Conservation (phyloP, 2,329 filamentous ascomycete genomes). For the Colletotrichum limetticola region DNA sequence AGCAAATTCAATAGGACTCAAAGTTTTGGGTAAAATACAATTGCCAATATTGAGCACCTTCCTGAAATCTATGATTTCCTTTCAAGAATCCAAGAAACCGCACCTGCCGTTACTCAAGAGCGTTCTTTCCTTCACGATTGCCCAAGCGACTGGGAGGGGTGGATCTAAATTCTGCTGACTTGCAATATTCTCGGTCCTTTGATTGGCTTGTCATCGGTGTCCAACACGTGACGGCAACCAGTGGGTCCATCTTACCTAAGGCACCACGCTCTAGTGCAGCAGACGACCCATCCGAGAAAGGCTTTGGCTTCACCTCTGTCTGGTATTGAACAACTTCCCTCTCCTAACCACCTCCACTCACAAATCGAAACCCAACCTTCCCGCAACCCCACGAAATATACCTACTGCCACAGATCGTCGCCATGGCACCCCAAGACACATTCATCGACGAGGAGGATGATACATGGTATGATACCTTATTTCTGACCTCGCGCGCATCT, state of each 20-base stretch:
- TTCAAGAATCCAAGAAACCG: background rate
- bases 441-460: constrained; percentile 80
- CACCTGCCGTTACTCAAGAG: background rate
- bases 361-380: constrained; percentile 23
- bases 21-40: background rate
- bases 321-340: constrained; percentile 36
- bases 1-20: background rate
- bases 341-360: constrained; percentile 33
- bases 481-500: constrained; percentile 14
- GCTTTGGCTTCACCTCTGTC: constrained; percentile 33
- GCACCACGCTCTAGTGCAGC: background rate
- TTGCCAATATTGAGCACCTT: background rate
- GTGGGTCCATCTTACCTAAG: constrained; percentile 25
- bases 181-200: constrained; percentile 11
- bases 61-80: background rate
- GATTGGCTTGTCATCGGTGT: background rate
- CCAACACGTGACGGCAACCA: constrained; percentile 7
- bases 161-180: constrained; percentile 27
- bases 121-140: background rate
- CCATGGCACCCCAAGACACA: constrained; percentile 75
- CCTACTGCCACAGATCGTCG: constrained; percentile 39
- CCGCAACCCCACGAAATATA: background rate
- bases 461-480: constrained; percentile 64
- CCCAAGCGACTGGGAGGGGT: constrained; percentile 2
- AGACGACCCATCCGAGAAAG: constrained; percentile 33